Percentiles rank a stretch among this genome's conserved stretches.
Conservation (phyloP, 2,329 filamentous ascomycete genomes). For the Neofusicoccum ribis region DNA sequence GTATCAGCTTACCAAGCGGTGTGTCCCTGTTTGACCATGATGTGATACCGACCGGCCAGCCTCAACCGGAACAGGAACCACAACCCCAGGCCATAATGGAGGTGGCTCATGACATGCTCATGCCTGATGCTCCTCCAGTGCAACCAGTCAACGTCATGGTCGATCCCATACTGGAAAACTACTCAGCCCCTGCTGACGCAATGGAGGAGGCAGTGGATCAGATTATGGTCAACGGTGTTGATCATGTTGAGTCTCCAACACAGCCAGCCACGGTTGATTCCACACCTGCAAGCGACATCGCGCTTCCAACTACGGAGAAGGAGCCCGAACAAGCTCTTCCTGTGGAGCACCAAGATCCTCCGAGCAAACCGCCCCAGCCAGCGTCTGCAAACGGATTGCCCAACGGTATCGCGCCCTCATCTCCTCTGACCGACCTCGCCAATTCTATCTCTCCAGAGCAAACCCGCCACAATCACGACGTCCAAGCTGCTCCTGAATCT, state of each 20-base stretch:
- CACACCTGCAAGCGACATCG: conserved; percentile 28
- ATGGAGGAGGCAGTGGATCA: conserved; percentile 2
- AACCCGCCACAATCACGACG: not conserved
- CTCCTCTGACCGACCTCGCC: conserved; percentile 22
- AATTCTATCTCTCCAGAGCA: conserved; percentile 22
- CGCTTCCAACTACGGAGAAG: conserved; percentile 38
- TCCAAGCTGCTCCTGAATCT: not conserved
- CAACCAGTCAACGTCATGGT: not conserved
- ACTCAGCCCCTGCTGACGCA: not conserved
- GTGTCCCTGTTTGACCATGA: conserved; percentile 8
- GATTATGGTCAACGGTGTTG: conserved; percentile 2
- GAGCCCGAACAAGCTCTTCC: conserved; percentile 25
- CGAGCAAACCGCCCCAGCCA: conserved; percentile 29
- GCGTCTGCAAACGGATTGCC: conserved; percentile 27
- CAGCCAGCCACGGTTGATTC: conserved; percentile 24
- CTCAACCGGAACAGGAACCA: not conserved
- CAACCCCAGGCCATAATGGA: not conserved
- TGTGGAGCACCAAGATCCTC: conserved; percentile 22
- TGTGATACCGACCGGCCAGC: not conserved
- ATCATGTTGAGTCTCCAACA: not conserved
- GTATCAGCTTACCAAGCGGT: not conserved
- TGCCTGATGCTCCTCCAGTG: conserved; percentile 12
- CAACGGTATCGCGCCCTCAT: conserved; percentile 19
- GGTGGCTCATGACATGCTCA: not conserved
- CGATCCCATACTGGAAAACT: conserved; percentile 3